Percentiles rank a stretch among this genome's conserved stretches.
phyloP scores from a whole-genome alignment of 73 alveolate species.

The Symbiodinium natans region DNA sequence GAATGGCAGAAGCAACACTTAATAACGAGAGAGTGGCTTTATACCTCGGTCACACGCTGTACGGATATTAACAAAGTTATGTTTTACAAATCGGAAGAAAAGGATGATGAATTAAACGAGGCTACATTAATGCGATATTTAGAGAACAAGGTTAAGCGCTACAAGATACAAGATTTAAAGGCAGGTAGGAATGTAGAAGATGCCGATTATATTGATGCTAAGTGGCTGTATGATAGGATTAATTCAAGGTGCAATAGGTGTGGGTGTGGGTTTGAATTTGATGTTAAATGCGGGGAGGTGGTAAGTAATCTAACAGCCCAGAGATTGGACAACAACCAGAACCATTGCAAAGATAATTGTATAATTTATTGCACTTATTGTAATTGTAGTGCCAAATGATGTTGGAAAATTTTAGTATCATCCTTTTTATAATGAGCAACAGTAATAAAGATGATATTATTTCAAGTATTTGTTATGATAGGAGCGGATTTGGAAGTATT shows the following conservation, averaged over 20 bases:
- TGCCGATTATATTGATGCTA: not conserved
- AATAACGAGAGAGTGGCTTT: slow-evolving; percentile 17
- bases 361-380: no score
- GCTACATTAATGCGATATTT: not conserved
- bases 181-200: slow-evolving; percentile 22
- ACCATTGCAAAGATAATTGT: no score
- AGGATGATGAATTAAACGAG: not conserved
- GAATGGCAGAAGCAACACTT: not conserved
- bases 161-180: not conserved
- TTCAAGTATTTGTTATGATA: no score
- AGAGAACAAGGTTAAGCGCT: slow-evolving; percentile 1
- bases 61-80: slow-evolving; percentile 19
- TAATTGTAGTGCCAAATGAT: no score
- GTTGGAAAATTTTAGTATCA: no score
- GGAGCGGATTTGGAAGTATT: no score
- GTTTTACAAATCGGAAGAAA: not conserved
- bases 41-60: not conserved
- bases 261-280: slow-evolving; percentile 23
- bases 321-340: no score
- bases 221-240: slow-evolving; percentile 15
- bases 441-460: no score
- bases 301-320: no score
- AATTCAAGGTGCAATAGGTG: slow-evolving; percentile 23
- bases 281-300: not conserved
- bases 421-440: no score